Conservation (phyloP, 768 basidiomycete species). For the Daedaleopsis sinensis region DNA sequence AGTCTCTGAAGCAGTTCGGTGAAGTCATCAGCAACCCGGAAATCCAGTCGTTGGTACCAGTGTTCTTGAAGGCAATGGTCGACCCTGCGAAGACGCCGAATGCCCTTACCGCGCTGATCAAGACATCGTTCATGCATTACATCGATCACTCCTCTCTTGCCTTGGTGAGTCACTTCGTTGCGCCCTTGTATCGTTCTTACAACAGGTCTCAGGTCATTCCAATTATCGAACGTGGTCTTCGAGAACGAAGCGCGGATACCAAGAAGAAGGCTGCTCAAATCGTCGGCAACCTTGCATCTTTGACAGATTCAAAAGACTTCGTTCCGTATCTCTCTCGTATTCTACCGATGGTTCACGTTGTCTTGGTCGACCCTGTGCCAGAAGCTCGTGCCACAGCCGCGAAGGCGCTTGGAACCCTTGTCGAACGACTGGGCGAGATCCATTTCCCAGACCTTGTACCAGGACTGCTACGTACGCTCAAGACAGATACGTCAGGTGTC, state of each 20-base stretch:
- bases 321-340: constrained; percentile 91
- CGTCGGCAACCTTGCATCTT: constrained; percentile 92
- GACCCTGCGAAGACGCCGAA: constrained; percentile 90
- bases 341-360: constrained; percentile 87
- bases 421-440: constrained; percentile 91
- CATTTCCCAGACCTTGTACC: constrained; percentile 97
- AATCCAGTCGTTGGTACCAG: constrained; percentile 86
- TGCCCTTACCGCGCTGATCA: constrained; percentile 83
- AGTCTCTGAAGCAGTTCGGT: constrained; percentile 95
- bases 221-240: constrained; percentile 90
- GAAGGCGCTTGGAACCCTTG: constrained; percentile 94
- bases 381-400: constrained; percentile 97
- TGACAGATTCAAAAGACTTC: constrained; percentile 90
- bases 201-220: constrained; percentile 72
- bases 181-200: not conserved
- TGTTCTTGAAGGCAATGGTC: constrained; percentile 91
- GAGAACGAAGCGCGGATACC: constrained; percentile 89
- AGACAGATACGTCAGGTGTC: constrained; percentile 92
- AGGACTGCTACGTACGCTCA: constrained; percentile 83
- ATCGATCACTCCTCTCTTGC: constrained; percentile 97
- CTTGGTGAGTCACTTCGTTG: constrained; percentile 53
- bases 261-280: constrained; percentile 97
- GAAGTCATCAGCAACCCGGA: constrained; percentile 99
- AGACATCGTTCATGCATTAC: constrained; percentile 97
- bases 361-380: constrained; percentile 95